Base-by-base conservation (phyloP, 345 rosid genomes). In the Heritiera littoralis region DNA sequence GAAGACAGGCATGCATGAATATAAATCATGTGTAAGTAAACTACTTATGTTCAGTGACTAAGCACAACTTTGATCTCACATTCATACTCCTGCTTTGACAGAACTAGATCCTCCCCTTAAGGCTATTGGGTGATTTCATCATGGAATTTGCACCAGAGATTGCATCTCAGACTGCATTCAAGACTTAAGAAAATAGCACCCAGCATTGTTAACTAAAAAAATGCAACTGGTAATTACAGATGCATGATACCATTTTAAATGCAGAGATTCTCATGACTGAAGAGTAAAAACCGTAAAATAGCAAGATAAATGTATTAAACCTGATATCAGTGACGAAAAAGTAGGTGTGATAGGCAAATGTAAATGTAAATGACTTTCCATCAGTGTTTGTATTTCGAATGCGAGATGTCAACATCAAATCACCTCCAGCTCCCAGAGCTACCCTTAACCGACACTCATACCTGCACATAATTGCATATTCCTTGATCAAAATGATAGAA, bases 321-420 rank as follows among this genome's bases (percentile, higher is more conserved):
- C 98, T 95, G 82, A 95, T 91, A 82, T 93, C 98, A 9, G 98
- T 89, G 73, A 95, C 97, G n/a, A 89, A 88, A 79, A 95, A 85
- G 74, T 95, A 90, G 9, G 98, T 89, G 84, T 91, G 98, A 80
- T 90, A 89, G 0, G 97, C 95, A 75, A 93, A 93, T 6, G 92
- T 88, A 89, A 95, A 93, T 79, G 90, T 87, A 79, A 93, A 95
- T 2, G 94, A 90, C 66, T 92, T 95, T 69, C 92, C 88, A 77
- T 77, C 79, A 12, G 79, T 66, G 79, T 92, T 88, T 78, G 92
- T 85, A 85, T 92, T 93, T 83, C 97, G 83, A 64, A 92, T 84
- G 66, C 97, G 84, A 45, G 98, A 95, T 80, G 84, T 89, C 77
- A 95, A 78, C 61, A 86, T 74, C 89, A 93, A 84, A 79, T 89